These are phyloP conservation scores for Cystofilobasidium ferigula DNA, from an alignment of 768 basidiomycete species.

Conservation along the genomic window DNA sequence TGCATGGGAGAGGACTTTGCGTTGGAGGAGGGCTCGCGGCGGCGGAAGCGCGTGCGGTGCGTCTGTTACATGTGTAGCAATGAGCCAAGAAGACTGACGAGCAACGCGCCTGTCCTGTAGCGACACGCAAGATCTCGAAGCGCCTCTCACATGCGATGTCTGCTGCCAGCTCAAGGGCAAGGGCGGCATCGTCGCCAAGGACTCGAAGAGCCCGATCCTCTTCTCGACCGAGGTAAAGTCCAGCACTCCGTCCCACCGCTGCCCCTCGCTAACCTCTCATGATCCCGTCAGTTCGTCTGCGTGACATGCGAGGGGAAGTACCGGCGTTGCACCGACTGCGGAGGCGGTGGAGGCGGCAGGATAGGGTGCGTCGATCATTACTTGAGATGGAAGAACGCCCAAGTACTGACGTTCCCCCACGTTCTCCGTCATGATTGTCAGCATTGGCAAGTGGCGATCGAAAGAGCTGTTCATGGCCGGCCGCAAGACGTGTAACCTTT, in stretches of 20 bases:
- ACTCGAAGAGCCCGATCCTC: slow-evolving; percentile 3
- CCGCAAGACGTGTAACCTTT: slow-evolving; percentile 29
- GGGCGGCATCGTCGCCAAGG: slow-evolving; percentile 23
- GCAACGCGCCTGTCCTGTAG: neutral
- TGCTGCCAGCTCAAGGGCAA: slow-evolving; percentile 11
- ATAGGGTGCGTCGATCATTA: slow-evolving; percentile 26
- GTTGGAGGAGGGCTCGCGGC: neutral
- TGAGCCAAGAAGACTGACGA: neutral
- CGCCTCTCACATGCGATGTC: slow-evolving; percentile 17
- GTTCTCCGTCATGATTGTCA: neutral
- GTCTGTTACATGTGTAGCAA: neutral
- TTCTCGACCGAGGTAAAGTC: slow-evolving; percentile 18
- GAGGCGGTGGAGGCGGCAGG: slow-evolving; percentile 29
- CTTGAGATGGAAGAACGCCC: neutral
- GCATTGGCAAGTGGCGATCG: slow-evolving; percentile 31
- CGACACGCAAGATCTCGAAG: slow-evolving; percentile 10
- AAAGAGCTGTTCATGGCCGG: slow-evolving; percentile 29
- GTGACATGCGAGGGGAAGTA: slow-evolving; percentile 28
- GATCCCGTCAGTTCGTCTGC: slow-evolving; percentile 27
- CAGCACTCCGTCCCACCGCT: neutral
- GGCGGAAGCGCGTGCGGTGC: neutral
- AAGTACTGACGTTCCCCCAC: neutral
- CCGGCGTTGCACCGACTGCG: slow-evolving; percentile 31
- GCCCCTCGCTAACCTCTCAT: too few relatives aligned
- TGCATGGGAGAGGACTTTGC: slow-evolving; percentile 6